Evolutionary conservation across 108 stramenopile genomes (phyloP).

Genomic region (Skeletonema potamos): DNA sequence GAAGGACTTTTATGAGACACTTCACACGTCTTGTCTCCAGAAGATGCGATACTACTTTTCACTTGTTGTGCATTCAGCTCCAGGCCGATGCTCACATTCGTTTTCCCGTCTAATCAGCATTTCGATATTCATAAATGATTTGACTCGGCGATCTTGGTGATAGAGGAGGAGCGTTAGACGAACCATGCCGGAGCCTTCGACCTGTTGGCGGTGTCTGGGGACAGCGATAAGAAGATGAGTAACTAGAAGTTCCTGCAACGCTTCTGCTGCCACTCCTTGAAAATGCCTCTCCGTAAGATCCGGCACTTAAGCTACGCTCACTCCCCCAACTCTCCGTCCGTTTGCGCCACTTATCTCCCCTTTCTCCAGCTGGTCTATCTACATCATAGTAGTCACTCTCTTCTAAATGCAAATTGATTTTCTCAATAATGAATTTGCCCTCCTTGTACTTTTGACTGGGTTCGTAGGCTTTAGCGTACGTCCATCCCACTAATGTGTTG

Average conservation of each 20-base stretch:
- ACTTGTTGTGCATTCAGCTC: not conserved
- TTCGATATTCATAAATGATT: conserved; percentile 43
- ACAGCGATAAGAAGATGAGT: not conserved
- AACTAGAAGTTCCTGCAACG: not conserved
- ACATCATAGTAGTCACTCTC: conserved; percentile 65
- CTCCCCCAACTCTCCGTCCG: conserved; percentile 82
- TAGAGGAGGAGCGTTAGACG: not conserved
- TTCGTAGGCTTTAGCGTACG: conserved; percentile 89
- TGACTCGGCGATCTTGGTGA: conserved; percentile 34
- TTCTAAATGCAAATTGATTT: conserved; percentile 82
- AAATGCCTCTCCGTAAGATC: conserved; percentile 10
- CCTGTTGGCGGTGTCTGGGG: not conserved
- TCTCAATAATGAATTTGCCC: conserved; percentile 93
- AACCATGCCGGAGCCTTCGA: not conserved
- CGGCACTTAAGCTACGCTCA: conserved; percentile 30
- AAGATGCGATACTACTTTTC: not conserved
- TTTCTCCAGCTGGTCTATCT: conserved; percentile 69
- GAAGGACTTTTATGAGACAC: not conserved
- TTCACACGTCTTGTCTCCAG: not conserved
- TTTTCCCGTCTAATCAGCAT: conserved; percentile 2
- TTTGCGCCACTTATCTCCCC: conserved; percentile 69
- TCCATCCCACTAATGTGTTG: conserved; percentile 90
- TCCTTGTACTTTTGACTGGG: conserved; percentile 92
- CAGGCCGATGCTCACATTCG: not conserved
- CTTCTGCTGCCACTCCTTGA: not conserved